Base-by-base conservation (phyloP, 2,329 filamentous ascomycete species). In the Nigrospora sphaerica region DNA sequence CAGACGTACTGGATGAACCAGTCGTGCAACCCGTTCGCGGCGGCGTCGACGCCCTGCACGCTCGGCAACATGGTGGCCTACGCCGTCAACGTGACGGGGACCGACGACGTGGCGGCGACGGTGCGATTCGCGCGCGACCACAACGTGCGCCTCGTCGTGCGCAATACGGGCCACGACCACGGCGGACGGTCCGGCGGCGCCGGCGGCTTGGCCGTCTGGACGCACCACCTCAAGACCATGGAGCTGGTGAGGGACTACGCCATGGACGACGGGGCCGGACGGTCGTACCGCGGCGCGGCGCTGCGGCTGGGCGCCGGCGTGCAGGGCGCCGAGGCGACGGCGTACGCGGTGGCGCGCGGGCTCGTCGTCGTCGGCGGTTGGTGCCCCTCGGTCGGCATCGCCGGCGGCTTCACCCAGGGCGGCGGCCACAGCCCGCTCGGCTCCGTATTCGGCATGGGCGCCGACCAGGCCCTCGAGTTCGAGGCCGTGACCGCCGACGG, bases 171-270 rank as follows among this genome's bases (percentile, higher is more conserved):
- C 9, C 70, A 74, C 33, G 70, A 73, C 50, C 74, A 71, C 48
- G 62, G 61, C 35, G 72, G 70, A 6, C 71, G 72, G 39, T 71
- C 70, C 0, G 64, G 60, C 4, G 73, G 73, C 33, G 65, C 68
- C 4, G 72, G 72, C n/a, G 63, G 68, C 1, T 55, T 77, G 2
- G 68, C 67, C 40, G 60, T 77, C 46, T 77, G 73, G 73, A 75
- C 72, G 4, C 73, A 77, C 49, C 60, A 71, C 47, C 57, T 76
- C 40, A 74, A 74, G 49, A 59, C 65, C 7, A 62, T 72, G 2
- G 55, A 66, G 23, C 68, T 69, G 46, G 41, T 62, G 1, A 59
- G 58, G 6, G 42, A 38, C 1, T 70, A 67, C 43, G 50, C 23
- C 9, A 52, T 60, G 18, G 58, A 58, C 3, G 42, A 49, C 4